Base-by-base conservation (phyloP, 208 protist genomes). In the Jaenimonas drosophilae region DNA sequence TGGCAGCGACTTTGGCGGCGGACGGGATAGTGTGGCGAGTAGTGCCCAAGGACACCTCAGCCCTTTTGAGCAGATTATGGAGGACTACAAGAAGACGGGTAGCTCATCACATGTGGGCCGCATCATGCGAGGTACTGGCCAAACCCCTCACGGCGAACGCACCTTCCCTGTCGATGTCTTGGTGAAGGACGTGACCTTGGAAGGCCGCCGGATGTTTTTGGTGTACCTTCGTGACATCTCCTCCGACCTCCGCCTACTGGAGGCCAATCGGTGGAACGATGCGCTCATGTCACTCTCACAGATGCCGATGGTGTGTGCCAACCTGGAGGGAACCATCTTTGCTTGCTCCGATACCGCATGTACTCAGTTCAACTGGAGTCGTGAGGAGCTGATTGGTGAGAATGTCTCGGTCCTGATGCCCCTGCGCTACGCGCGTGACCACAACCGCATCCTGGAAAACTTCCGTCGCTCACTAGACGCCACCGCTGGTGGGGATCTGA, bases 331-430 rank as follows among this genome's bases (percentile, higher is more conserved):
- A 2, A 63, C 3, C 6, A 21, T 72, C 33, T 19, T 53, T 16
- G 14, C 40, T 14, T 63, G 59, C 45, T 52, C 49, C 28, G 41
- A 57, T 40, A 49, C 50, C 25, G 50, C 50, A 11, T 57, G 50
- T 40, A 17, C 14, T 16, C 38, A 31, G 26, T 57, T 57, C 20
- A 7, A n/a, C 26, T 49, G 14, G 5, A 4, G 40, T 16, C 45
- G 45, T 34, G 36, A 59, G 38, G 56, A 68, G 37, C 33, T 57
- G 5, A 61, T 68, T 34, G 61, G 56, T 7, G 5, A 34, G 34
- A 68, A 68, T 28, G 20, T 68, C 9, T 31, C 19, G 25, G 39
- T 65, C n/a, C 41, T 68, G 32, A 68, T 68, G 61, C 54, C 61
- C 4, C 5, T 14, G 11, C 3, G 19, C 7, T 36, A 52, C n/a